Conservation (phyloP, 169 alveolate species). For the Plasmodium falciparum region DNA sequence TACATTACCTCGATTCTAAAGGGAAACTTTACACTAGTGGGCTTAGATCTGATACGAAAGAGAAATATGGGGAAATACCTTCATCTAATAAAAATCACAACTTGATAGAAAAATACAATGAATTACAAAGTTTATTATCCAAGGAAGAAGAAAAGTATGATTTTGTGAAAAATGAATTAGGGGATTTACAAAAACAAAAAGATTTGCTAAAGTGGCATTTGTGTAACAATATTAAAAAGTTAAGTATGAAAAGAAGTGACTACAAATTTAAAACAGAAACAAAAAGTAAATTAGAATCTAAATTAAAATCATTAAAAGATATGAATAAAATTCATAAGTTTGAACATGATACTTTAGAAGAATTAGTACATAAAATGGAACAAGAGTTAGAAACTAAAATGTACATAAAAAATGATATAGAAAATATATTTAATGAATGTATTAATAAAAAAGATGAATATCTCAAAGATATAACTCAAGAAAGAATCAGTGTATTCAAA, state of each 20-base stretch:
- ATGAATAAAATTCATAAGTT: conserved; percentile 34
- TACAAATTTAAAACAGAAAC: conserved; percentile 24
- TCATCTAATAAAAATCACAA: background rate
- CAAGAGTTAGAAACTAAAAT: conserved; percentile 24
- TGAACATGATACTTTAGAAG: conserved; percentile 52
- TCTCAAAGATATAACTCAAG: conserved; percentile 39
- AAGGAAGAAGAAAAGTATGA: conserved; percentile 39
- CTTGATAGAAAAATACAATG: conserved; percentile 40
- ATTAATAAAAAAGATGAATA: conserved; percentile 40
- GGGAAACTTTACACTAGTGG: conserved; percentile 56
- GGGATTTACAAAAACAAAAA: conserved; percentile 32
- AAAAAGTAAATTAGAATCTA: conserved; percentile 29
- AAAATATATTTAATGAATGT: conserved; percentile 42
- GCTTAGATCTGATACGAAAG: conserved; percentile 4
- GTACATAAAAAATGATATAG: conserved; percentile 25
- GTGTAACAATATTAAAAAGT: conserved; percentile 41
- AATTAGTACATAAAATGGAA: conserved; percentile 49
- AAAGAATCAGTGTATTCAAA: conserved; percentile 30
- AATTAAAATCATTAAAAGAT: conserved; percentile 44
- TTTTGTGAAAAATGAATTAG: conserved; percentile 30
- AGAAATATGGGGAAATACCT: background rate
- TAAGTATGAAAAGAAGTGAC: conserved; percentile 70
- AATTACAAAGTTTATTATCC: conserved; percentile 16
- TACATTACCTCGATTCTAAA: conserved; percentile 67
- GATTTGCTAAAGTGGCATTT: conserved; percentile 62